Conservation (phyloP, 495 filamentous ascomycete species). For the Hypoxylon cercidicola region DNA sequence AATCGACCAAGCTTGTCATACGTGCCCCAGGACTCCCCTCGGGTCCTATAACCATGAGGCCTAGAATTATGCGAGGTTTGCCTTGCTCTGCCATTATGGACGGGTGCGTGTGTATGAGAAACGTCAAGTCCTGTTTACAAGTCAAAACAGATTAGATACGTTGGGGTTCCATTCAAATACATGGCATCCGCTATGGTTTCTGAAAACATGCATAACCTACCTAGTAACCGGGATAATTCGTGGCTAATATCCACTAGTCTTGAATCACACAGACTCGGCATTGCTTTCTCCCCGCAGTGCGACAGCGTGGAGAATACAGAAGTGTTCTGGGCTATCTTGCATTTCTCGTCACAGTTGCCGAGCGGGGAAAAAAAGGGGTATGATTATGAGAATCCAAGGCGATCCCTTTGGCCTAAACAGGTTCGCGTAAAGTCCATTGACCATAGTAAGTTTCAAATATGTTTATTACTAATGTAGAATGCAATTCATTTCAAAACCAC, state of each 20-base stretch:
- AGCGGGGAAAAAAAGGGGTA: conserved; percentile 8
- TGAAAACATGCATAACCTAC: too few species aligned
- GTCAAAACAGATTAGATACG: too few species aligned
- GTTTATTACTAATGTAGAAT: too few species aligned
- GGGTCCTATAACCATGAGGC: conserved; percentile 62
- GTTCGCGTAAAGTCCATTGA: too few species aligned
- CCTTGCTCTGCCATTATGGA: conserved; percentile 31
- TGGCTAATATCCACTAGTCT: conserved; percentile 18
- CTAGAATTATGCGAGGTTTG: conserved; percentile 60
- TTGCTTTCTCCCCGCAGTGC: conserved; percentile 16
- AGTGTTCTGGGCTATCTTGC: too few species aligned
- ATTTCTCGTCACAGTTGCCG: too few species aligned
- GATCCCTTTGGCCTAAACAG: too few species aligned
- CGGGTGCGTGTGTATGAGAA: too few species aligned
- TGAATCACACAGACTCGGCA: conserved; percentile 8
- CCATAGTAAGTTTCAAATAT: too few species aligned
- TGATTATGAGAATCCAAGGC: too few species aligned
- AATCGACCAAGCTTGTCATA: conserved; percentile 72
- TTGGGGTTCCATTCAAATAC: not conserved
- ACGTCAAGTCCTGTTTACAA: too few species aligned
- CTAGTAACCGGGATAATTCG: conserved; percentile 7
- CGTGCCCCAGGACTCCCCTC: conserved; percentile 49
- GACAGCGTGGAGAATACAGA: not conserved
- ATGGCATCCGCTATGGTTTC: not conserved
- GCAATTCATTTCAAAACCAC: too few species aligned